Evolutionary conservation across 805 yeast species (phyloP).

Genomic region (Lachancea mirantina): DNA sequence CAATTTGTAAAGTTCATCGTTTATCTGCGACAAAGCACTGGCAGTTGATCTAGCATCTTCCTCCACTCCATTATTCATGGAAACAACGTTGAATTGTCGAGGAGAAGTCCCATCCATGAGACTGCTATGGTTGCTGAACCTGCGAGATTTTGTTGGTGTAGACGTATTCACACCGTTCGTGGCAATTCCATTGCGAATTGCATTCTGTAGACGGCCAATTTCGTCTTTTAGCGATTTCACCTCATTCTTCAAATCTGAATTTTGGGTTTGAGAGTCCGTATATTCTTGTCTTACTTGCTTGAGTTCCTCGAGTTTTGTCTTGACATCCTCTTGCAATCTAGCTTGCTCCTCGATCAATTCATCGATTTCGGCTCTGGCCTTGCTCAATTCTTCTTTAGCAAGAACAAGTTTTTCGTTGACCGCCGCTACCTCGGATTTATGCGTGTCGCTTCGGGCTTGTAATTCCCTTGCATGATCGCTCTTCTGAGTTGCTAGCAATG

Average conservation of each 20-base stretch:
- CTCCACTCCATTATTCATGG: slow-evolving; percentile 18
- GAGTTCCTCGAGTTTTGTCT: slow-evolving; percentile 53
- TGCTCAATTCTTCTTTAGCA: slow-evolving; percentile 49
- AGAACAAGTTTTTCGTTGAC: slow-evolving; percentile 50
- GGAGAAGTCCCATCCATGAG: slow-evolving; percentile 15
- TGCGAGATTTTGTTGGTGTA: slow-evolving; percentile 31
- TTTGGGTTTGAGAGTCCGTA: slow-evolving; percentile 53
- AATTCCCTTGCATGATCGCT: slow-evolving; percentile 43
- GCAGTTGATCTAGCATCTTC: slow-evolving; percentile 38
- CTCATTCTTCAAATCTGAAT: slow-evolving; percentile 56
- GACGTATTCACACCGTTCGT: slow-evolving; percentile 25
- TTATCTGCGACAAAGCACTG: slow-evolving; percentile 57
- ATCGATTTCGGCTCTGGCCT: slow-evolving; percentile 52
- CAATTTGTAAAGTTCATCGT: slow-evolving; percentile 65
- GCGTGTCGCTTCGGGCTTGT: slow-evolving; percentile 39
- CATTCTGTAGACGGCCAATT: slow-evolving; percentile 37
- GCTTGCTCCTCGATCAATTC: slow-evolving; percentile 55
- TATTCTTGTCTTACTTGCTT: slow-evolving; percentile 52
- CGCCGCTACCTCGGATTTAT: slow-evolving; percentile 40
- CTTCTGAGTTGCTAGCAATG: slow-evolving; percentile 48
- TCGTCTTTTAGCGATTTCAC: slow-evolving; percentile 43
- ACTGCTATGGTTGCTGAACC: slow-evolving; percentile 22
- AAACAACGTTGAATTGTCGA: slow-evolving; percentile 17
- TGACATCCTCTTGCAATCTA: slow-evolving; percentile 57
- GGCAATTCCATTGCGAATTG: slow-evolving; percentile 29